Evolutionary conservation across 2,329 filamentous ascomycete genomes (phyloP).

Genomic region (Epichloe sibirici): DNA sequence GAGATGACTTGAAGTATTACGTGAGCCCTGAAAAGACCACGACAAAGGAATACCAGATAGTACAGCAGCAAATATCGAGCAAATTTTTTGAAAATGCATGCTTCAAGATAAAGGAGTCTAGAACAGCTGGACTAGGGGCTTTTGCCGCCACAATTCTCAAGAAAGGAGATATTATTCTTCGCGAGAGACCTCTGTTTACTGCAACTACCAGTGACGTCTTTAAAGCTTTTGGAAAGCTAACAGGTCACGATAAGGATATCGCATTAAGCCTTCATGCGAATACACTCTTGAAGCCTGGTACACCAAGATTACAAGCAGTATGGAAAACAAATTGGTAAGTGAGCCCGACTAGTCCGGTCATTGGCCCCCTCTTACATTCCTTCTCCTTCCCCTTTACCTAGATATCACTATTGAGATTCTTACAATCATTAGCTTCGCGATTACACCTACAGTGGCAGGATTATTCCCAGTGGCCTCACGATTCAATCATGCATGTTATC

Average conservation of each 20-base stretch:
- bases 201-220: conserved; percentile 18
- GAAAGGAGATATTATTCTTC: conserved; percentile 27
- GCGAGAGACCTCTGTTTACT: conserved; percentile 31
- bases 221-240: conserved; percentile 24
- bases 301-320: conserved; percentile 22
- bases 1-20: not conserved
- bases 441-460: conserved; percentile 20
- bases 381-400: not conserved
- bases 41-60: no score
- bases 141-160: conserved; percentile 31
- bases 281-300: conserved; percentile 15
- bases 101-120: conserved; percentile 28
- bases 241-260: conserved; percentile 15
- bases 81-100: conserved; percentile 23
- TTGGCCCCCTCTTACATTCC: not conserved
- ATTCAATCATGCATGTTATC: conserved; percentile 46
- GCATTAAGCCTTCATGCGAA: conserved; percentile 28
- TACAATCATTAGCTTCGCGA: conserved; percentile 10
- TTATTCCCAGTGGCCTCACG: conserved; percentile 39
- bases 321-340: conserved; percentile 36
- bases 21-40: not conserved
- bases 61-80: no score
- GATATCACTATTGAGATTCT: not conserved
- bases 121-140: conserved; percentile 21
- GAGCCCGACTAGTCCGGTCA: not conserved